Percentiles rank a stretch among this genome's conserved stretches.
phyloP scores from a whole-genome alignment of 345 rosid genomes.

The thale cress (Arabidopsis thaliana) region DNA sequence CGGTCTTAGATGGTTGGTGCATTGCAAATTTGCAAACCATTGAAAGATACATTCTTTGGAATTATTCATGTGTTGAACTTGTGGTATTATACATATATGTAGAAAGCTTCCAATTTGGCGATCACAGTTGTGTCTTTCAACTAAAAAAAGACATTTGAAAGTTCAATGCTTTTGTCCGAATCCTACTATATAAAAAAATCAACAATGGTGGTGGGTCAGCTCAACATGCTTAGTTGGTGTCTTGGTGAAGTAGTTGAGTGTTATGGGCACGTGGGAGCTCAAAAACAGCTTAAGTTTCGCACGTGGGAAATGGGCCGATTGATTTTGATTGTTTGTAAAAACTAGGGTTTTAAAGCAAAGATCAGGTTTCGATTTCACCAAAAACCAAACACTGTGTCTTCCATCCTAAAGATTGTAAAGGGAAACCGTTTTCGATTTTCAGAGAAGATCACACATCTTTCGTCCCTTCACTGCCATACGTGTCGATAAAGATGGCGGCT shows the following conservation, averaged over 20 bases:
- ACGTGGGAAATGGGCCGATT: slow-evolving; percentile 38
- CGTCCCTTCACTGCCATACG: neutral
- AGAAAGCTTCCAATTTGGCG: neutral
- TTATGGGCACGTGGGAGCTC: slow-evolving; percentile 27
- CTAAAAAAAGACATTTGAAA: neutral
- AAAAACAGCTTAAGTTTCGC: slow-evolving; percentile 3
- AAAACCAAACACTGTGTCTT: neutral
- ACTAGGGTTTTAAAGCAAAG: slow-evolving; percentile 30
- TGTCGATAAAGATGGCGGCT: slow-evolving; percentile 46
- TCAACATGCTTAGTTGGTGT: neutral
- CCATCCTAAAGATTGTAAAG: neutral
- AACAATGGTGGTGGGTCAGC: slow-evolving; percentile 34
- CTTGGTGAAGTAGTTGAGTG: slow-evolving; percentile 37
- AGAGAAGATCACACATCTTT: slow-evolving; percentile 1
- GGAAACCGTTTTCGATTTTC: neutral
- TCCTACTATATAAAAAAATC: slow-evolving; percentile 3
- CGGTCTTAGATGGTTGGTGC: slow-evolving; percentile 8
- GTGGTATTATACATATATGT: neutral
- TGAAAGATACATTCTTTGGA: slow-evolving; percentile 26
- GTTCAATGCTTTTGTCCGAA: neutral
- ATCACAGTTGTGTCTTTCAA: neutral
- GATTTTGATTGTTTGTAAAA: neutral
- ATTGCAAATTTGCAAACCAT: slow-evolving; percentile 32
- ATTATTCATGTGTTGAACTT: slow-evolving; percentile 32
- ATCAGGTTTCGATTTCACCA: neutral